These are phyloP conservation scores for Asclepias syriaca DNA, from an alignment of 257 asterid species.

Conservation along the genomic window DNA sequence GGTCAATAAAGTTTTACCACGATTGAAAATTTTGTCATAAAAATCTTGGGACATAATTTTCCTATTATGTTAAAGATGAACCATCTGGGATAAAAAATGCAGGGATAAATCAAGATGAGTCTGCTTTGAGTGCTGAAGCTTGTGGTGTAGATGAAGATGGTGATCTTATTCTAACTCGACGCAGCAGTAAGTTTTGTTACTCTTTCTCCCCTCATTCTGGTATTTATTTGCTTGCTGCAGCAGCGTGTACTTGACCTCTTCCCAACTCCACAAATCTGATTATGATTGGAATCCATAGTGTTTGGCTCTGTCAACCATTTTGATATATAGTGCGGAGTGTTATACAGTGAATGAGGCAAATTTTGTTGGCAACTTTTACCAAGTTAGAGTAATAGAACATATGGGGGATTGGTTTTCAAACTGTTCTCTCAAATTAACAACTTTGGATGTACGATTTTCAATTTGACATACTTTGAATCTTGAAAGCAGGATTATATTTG, in stretches of 20 bases:
- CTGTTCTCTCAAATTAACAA: background rate
- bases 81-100: conserved; percentile 12
- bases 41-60: background rate
- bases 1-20: background rate
- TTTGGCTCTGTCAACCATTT: background rate
- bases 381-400: background rate
- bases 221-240: background rate
- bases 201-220: background rate
- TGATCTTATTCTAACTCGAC: conserved; percentile 61
- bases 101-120: conserved; percentile 11
- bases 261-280: background rate
- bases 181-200: conserved; percentile 37
- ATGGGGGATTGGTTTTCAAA: background rate
- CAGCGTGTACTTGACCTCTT: background rate
- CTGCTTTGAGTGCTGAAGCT: conserved; percentile 17
- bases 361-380: background rate
- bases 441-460: background rate
- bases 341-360: background rate
- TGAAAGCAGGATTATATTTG: background rate
- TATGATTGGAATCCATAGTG: background rate
- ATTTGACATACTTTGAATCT: background rate
- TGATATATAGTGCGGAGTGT: background rate
- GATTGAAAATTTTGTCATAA: background rate
- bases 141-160: conserved; percentile 89
- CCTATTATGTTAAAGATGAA: conserved; percentile 33